Percentiles rank a stretch among this genome's conserved stretches.
These are phyloP conservation scores for Penicillium cataractarum DNA, from an alignment of 495 filamentous ascomycete genomes.

Conservation along the genomic window DNA sequence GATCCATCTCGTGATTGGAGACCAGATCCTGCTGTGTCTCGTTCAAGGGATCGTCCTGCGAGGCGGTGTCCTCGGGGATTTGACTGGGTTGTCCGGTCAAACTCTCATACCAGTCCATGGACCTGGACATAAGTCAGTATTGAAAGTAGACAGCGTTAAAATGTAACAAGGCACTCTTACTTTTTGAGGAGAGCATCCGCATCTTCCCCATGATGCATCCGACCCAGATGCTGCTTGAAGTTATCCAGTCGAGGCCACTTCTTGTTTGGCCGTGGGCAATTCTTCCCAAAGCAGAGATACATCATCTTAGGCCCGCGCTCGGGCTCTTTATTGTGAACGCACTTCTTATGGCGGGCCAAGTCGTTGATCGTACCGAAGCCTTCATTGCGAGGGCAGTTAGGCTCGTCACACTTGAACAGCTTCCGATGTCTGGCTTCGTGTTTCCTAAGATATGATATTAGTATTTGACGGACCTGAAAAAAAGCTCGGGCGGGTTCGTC, in stretches of 20 bases:
- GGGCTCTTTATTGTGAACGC: slow-evolving; percentile 63
- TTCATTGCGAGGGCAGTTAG: slow-evolving; percentile 59
- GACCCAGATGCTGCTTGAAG: slow-evolving; percentile 80
- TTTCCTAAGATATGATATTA: slow-evolving; percentile 59
- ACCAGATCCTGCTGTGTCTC: slow-evolving; percentile 19
- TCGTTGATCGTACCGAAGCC: slow-evolving; percentile 88
- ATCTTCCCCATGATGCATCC: slow-evolving; percentile 70
- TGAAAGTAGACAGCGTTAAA: not conserved
- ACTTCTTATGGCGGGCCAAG: slow-evolving; percentile 71
- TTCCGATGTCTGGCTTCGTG: slow-evolving; percentile 79
- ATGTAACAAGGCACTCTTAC: slow-evolving; percentile 40
- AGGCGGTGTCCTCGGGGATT: slow-evolving; percentile 12
- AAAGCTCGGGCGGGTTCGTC: not conserved
- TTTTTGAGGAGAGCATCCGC: slow-evolving; percentile 53
- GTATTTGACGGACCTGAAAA: not conserved
- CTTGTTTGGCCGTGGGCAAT: slow-evolving; percentile 71
- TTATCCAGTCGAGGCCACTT: slow-evolving; percentile 90
- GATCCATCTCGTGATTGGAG: slow-evolving; percentile 22
- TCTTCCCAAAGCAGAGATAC: slow-evolving; percentile 67
- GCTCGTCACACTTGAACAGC: slow-evolving; percentile 66
- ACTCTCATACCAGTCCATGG: slow-evolving; percentile 46
- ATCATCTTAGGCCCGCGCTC: slow-evolving; percentile 57
- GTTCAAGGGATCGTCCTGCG: slow-evolving; percentile 13
- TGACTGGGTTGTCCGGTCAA: slow-evolving; percentile 13
- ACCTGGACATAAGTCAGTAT: slow-evolving; percentile 30